Evolutionary conservation across 2,329 filamentous ascomycete genomes (phyloP).

Genomic region (Penicillium brasilianum): DNA sequence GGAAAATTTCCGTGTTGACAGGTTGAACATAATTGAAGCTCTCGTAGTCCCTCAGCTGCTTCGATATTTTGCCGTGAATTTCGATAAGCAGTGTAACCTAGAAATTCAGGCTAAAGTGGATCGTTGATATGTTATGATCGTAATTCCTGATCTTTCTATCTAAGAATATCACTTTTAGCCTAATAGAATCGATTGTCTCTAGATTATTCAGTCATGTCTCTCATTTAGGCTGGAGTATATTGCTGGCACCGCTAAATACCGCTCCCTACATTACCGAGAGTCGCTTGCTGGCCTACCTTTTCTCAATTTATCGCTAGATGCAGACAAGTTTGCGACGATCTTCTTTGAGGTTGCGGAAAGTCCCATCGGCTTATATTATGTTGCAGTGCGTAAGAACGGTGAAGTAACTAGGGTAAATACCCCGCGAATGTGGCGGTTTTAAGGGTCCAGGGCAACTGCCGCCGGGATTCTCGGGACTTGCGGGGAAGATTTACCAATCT

Average conservation of each 20-base stretch:
- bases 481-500: neutral
- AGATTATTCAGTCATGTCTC: neutral
- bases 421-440: neutral
- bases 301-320: neutral
- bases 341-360: neutral
- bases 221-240: neutral
- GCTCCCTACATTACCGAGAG: too few relatives aligned
- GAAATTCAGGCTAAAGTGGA: neutral
- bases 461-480: neutral
- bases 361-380: neutral
- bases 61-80: neutral
- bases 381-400: neutral
- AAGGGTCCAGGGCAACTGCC: neutral
- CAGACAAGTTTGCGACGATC: neutral
- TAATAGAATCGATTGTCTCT: neutral
- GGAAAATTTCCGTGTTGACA: neutral
- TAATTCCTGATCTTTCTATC: neutral
- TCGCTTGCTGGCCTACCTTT: neutral
- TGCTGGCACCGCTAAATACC: neutral
- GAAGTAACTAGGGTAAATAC: neutral
- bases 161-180: neutral
- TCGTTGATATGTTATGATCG: neutral
- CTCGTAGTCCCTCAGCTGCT: neutral
- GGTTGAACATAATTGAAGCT: neutral
- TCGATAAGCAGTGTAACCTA: neutral